These are phyloP conservation scores for Phascolomyces articulosus DNA, from an alignment of 371 early-diverging fungal species.

Conservation along the genomic window DNA sequence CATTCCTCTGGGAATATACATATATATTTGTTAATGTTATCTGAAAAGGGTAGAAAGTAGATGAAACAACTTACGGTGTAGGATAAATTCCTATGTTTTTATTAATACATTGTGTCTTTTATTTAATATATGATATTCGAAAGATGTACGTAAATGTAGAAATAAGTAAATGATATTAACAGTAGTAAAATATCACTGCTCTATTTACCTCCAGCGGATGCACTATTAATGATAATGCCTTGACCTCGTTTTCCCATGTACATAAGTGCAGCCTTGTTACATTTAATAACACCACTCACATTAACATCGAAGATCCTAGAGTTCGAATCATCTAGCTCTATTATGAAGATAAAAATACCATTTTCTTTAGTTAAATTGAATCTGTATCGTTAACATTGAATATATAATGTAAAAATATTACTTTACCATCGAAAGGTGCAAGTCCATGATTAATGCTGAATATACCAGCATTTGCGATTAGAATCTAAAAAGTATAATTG, in stretches of 20 bases:
- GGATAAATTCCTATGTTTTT: neutral
- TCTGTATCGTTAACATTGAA: too few species aligned
- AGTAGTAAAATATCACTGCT: neutral
- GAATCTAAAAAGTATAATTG: slow-evolving; percentile 7
- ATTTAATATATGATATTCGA: too few species aligned
- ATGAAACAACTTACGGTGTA: neutral
- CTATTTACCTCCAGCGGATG: slow-evolving; percentile 23
- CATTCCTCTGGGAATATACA: neutral
- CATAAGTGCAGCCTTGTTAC: slow-evolving; percentile 38
- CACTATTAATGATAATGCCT: slow-evolving; percentile 53
- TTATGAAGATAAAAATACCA: neutral
- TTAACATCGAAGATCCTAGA: slow-evolving; percentile 6
- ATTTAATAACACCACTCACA: slow-evolving; percentile 4
- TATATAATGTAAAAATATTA: too few species aligned
- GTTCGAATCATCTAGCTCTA: slow-evolving; percentile 3
- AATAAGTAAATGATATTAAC: too few species aligned
- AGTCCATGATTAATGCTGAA: too few species aligned
- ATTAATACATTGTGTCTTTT: too few species aligned
- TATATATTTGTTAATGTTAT: too few species aligned
- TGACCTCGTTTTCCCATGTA: slow-evolving; percentile 44
- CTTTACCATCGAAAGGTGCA: slow-evolving; percentile 13
- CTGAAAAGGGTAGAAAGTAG: too few species aligned
- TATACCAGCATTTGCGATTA: slow-evolving; percentile 12
- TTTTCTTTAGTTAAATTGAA: neutral
- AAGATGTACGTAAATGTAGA: too few species aligned